A percentile compares a stretch with the other conserved stretches of the same genome.
Conservation (phyloP, 2,329 filamentous ascomycete genomes). For the Beauveria bassiana region DNA sequence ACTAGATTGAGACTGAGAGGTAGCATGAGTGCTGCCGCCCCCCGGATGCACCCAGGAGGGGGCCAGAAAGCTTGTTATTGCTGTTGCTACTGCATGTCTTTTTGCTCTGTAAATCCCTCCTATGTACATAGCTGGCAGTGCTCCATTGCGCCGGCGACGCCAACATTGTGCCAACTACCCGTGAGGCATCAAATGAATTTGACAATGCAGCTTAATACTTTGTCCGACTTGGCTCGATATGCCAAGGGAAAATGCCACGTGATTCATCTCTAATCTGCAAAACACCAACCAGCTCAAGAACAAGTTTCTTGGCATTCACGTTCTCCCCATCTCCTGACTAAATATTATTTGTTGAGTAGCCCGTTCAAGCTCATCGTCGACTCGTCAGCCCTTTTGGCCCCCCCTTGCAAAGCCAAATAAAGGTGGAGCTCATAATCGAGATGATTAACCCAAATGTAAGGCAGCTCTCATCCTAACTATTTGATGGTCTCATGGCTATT, state of each 20-base stretch:
- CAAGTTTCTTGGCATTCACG: background rate
- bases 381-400: background rate
- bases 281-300: background rate
- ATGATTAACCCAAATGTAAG: background rate
- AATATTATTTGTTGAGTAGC: background rate
- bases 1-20: background rate
- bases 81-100: background rate
- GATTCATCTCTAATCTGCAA: background rate
- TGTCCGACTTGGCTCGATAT: background rate
- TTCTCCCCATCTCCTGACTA: background rate
- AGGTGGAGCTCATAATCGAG: background rate
- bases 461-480: background rate
- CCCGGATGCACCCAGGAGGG: background rate
- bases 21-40: background rate
- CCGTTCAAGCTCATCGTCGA: background rate
- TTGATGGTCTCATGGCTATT: background rate
- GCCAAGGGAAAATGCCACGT: background rate
- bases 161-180: background rate
- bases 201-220: too few relatives aligned
- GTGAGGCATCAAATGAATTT: background rate
- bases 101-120: background rate
- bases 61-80: slow-evolving; percentile 6
- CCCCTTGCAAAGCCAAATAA: background rate
- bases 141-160: background rate
- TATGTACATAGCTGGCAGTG: background rate